Percentiles rank a stretch among this genome's conserved stretches.
Evolutionary conservation across 345 rosid genomes (phyloP).

Genomic region (Moricandia arvensis): DNA sequence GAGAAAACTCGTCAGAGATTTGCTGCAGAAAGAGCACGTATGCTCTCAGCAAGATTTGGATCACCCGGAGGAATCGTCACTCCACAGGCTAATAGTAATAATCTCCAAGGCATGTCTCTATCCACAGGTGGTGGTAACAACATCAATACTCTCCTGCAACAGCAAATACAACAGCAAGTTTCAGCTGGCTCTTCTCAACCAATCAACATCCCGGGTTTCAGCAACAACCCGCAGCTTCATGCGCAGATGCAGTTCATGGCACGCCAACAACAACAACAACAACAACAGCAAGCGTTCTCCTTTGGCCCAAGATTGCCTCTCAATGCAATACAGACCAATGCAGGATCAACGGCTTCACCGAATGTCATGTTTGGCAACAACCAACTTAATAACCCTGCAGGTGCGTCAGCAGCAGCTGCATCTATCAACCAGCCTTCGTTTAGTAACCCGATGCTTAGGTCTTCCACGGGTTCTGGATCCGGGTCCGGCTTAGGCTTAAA

Average conservation of each 20-base stretch:
- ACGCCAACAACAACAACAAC: conserved; percentile 46
- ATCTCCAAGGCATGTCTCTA: conserved; percentile 51
- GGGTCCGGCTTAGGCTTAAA: conserved; percentile 59
- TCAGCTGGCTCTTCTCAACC: conserved; percentile 65
- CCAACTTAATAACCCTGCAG: conserved; percentile 36
- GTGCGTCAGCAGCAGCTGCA: not conserved
- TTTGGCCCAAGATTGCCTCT: conserved; percentile 78
- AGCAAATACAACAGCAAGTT: conserved; percentile 40
- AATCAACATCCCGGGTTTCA: conserved; percentile 55
- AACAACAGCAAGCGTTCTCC: conserved; percentile 48
- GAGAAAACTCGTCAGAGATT: conserved; percentile 88
- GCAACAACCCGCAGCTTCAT: conserved; percentile 54
- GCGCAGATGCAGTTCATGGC: conserved; percentile 83
- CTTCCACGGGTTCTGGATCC: conserved; percentile 61
- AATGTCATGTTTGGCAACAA: conserved; percentile 61
- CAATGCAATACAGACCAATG: conserved; percentile 55
- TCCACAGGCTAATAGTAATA: conserved; percentile 49
- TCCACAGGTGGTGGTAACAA: conserved; percentile 54
- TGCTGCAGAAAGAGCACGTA: conserved; percentile 69
- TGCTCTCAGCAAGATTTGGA: conserved; percentile 58
- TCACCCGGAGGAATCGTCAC: conserved; percentile 47
- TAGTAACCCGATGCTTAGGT: conserved; percentile 68
- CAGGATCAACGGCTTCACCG: conserved; percentile 57
- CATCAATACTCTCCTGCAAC: conserved; percentile 48
- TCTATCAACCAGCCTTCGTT: conserved; percentile 38